A percentile compares a stretch with the other conserved stretches of the same genome.
These are phyloP conservation scores for Tillandsia leiboldiana DNA, from an alignment of 176 grass and related monocot species.

Conservation along the genomic window DNA sequence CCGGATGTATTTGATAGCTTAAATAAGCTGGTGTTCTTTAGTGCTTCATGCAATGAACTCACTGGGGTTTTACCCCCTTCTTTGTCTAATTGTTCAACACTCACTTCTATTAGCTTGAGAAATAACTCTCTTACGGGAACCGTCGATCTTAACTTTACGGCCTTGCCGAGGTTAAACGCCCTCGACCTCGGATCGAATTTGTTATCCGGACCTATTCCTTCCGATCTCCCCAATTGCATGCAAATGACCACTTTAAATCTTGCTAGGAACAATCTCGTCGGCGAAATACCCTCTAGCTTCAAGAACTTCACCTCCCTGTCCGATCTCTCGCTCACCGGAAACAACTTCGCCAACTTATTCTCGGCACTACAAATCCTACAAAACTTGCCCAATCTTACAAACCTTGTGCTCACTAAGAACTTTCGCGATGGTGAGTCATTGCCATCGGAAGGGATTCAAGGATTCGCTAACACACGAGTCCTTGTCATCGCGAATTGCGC, in stretches of 20 bases:
- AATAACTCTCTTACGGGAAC: slow-evolving; percentile 55
- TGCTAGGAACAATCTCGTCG: slow-evolving; percentile 55
- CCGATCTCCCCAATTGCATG: slow-evolving; percentile 22
- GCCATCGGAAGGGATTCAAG: slow-evolving; percentile 48
- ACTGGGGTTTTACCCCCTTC: slow-evolving; percentile 48
- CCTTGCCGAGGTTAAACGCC: slow-evolving; percentile 38
- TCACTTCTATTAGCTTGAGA: slow-evolving; percentile 57
- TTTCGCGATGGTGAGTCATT: slow-evolving; percentile 55
- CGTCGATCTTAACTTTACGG: slow-evolving; percentile 36
- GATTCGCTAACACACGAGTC: slow-evolving; percentile 64
- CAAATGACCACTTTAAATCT: slow-evolving; percentile 72
- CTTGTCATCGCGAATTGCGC: slow-evolving; percentile 81
- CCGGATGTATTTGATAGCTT: slow-evolving; percentile 64
- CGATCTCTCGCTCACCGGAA: slow-evolving; percentile 69
- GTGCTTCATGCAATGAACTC: slow-evolving; percentile 41
- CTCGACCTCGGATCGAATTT: slow-evolving; percentile 64
- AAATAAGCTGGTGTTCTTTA: slow-evolving; percentile 44
- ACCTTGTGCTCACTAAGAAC: slow-evolving; percentile 76
- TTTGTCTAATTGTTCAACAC: slow-evolving; percentile 32
- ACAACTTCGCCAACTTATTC: slow-evolving; percentile 47
- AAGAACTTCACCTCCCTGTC: slow-evolving; percentile 46
- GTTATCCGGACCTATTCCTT: slow-evolving; percentile 52
- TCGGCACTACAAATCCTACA: slow-evolving; percentile 70
- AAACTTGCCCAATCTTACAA: slow-evolving; percentile 47
- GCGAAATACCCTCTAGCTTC: slow-evolving; percentile 58